phyloP scores from a whole-genome alignment of 495 filamentous ascomycete species.

The Penicillium subrubescens region DNA sequence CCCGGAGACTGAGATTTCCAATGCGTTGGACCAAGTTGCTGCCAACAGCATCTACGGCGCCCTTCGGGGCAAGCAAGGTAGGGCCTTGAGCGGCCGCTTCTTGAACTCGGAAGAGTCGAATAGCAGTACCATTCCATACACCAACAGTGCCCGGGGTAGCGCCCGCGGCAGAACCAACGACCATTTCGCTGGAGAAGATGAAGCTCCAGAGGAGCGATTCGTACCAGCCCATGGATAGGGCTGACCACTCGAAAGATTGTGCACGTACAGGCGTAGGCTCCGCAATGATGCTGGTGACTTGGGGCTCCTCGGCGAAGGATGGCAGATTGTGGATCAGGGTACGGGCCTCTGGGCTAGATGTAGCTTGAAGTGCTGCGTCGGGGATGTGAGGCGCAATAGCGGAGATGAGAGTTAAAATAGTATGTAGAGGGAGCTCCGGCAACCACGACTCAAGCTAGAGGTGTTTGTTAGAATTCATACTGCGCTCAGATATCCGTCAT shows the following conservation, averaged over 20 bases:
- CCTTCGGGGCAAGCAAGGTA: conserved; percentile 77
- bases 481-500: background rate
- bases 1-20: conserved; percentile 68
- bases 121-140: conserved; percentile 89
- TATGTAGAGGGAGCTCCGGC: conserved; percentile 87
- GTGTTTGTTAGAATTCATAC: conserved; percentile 12
- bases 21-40: conserved; percentile 88
- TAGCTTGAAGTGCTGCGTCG: conserved; percentile 36
- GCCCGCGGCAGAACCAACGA: conserved; percentile 62
- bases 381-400: conserved; percentile 53
- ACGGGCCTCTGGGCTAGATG: conserved; percentile 39
- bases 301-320: conserved; percentile 67
- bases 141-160: conserved; percentile 75
- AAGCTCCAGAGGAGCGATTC: conserved; percentile 95
- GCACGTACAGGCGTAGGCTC: conserved; percentile 76
- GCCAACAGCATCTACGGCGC: conserved; percentile 94
- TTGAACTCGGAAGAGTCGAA: conserved; percentile 89
- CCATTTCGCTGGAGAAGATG: conserved; percentile 87
- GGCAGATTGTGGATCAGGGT: conserved; percentile 51
- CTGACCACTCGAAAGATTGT: conserved; percentile 95
- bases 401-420: conserved; percentile 77
- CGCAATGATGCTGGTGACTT: conserved; percentile 57
- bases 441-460: conserved; percentile 91
- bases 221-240: conserved; percentile 92
- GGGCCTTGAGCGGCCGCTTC: conserved; percentile 79